Base-by-base conservation (phyloP, 495 filamentous ascomycete species). In the Hypoxylon rickii region DNA sequence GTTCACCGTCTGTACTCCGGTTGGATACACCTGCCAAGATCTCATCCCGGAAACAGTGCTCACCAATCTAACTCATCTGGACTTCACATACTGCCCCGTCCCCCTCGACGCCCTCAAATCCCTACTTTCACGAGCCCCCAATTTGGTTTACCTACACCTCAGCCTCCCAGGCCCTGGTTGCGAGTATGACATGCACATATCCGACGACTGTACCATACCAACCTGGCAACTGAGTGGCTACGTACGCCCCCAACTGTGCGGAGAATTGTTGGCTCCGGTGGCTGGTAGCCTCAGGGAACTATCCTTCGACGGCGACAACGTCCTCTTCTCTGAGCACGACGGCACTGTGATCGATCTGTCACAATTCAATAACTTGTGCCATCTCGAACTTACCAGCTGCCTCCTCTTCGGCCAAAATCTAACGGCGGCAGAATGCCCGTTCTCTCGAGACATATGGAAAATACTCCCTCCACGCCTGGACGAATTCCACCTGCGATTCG, bases 271-370 rank as follows among this genome's bases (percentile, higher is more conserved):
- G 0, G 38, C 40, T 18, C 40, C 54, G 4, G 17, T 13, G 12
- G 44, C 39, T 6, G 1, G 37, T 22, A 50, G 12, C 15, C 32
- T 57, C 2, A 48, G 31, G 11, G 2, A 37, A 4, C 17, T 57
- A 17, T 6, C 3, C 1, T 7, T 57, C 10, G 19, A 32, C 17
- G n/a, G 18, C 0, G 22, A 13, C 10, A 38, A 36, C 10, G 32
- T 57, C 1, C 1, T 6, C 0, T 44, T 44, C 18, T 5, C 21
- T 8, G 17, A 32, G 1, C 55, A 58, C 18, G 55, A 58, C 20
- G 41, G 16, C n/a, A 44, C 55, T 13, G 13, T 0, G 8, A 51
- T 58, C 16, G 36, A 58, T 17, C 13, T 58, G 4, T 58, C 55
- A 2, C 7, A 10, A 3, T 51, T 58, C 24, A 36, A n/a, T 0